Percentiles rank a stretch among this genome's conserved stretches.
phyloP scores from a whole-genome alignment of 345 rosid species.

The Theobroma cacao region DNA sequence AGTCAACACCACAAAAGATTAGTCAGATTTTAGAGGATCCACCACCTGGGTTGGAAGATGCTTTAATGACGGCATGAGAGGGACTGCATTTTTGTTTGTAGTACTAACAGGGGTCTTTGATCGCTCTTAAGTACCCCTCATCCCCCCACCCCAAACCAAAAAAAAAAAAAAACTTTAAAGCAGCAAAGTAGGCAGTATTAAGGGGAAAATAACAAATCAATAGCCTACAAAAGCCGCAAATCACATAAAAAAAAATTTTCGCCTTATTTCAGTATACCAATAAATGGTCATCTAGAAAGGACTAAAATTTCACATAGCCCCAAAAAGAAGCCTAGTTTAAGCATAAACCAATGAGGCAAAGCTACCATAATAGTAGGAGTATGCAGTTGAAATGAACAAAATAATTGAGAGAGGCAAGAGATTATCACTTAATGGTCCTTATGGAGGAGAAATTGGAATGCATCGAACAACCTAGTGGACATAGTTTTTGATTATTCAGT shows the following conservation, averaged over 20 bases:
- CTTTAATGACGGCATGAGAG: background rate
- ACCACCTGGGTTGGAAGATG: background rate
- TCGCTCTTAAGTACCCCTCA: too few species aligned
- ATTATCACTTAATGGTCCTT: slow-evolving; percentile 4
- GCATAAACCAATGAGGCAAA: slow-evolving; percentile 11
- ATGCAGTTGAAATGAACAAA: slow-evolving; percentile 12
- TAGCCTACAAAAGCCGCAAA: background rate
- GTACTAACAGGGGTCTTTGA: too few species aligned
- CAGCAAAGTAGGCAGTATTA: background rate
- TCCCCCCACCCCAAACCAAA: background rate
- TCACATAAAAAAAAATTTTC: background rate
- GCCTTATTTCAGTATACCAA: background rate
- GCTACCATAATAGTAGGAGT: background rate
- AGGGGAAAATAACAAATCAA: background rate
- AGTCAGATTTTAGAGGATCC: background rate
- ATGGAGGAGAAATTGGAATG: slow-evolving; percentile 15
- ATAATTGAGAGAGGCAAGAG: background rate
- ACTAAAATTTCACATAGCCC: slow-evolving; percentile 7
- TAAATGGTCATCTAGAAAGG: background rate
- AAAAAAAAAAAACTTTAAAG: background rate
- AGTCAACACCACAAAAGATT: background rate
- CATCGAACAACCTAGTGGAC: slow-evolving; percentile 5
- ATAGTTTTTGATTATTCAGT: background rate
- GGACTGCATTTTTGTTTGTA: background rate
- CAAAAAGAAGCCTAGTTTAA: background rate